Base-by-base conservation (phyloP, 2,329 filamentous ascomycete genomes). In the Lojkania enalia region DNA sequence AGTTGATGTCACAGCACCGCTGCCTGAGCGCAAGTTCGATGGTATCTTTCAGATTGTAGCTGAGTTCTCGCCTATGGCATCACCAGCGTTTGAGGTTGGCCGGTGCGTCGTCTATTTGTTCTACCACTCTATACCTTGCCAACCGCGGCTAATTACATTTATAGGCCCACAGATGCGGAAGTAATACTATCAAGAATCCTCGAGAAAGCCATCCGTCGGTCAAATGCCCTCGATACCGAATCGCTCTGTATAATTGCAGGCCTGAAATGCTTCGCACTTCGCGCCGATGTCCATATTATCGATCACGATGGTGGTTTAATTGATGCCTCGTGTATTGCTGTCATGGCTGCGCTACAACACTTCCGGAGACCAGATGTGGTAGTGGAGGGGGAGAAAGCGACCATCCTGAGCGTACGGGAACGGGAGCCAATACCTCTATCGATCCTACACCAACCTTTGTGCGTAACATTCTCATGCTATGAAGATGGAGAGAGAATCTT, bases 241-340 rank as follows among this genome's bases (percentile, higher is more conserved):
- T 96, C 91, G 3, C 80, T 99, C 33, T 99, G 94, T 70, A 88
- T 99, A 16, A 79, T 96, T 20, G 90, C 94, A 9, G 91, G 89
- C 5, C 79, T 87, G 48, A 96, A 95, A 71, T 94, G 88, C 75
- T 99, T 94, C 84, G 87, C 87, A 49, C 80, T 99, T 51, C 85
- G 92, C 46, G 91, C 89, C 15, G 92, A 97, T 68, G 82, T 97
- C 16, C 94, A 99, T 71, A 84, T 97, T 35, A 80, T 97, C 35
- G 86, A 90, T 39, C 89, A 91, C 66, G 92, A 97, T 67, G 94
- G 94, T 41, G 92, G 91, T 58, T 77, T 99, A 31, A 83, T 94
- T 25, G 92, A 97, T 70, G 85, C 86, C 2, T 82, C 88, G 16
- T 96, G 91, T 66, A 80, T 96, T 40, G 90, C 89, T 20, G 84